Evolutionary conservation across 805 yeast species (phyloP).

Genomic region (Schwanniomyces polymorphus): DNA sequence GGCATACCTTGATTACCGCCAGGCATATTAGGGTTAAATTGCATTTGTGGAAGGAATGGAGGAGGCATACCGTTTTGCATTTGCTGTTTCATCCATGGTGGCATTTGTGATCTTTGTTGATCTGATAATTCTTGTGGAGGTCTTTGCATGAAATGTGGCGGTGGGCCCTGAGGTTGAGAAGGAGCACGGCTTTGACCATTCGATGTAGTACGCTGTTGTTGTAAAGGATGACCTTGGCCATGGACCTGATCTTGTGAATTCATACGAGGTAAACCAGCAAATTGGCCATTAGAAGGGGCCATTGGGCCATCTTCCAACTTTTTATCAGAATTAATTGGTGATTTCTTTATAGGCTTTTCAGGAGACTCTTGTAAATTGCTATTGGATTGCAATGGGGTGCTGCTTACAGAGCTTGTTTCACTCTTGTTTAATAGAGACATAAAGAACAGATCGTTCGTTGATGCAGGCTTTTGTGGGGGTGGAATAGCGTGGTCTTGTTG

Average conservation of each 20-base stretch:
- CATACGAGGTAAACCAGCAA: background rate
- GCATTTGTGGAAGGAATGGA: conserved; percentile 14
- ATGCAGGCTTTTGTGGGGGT: background rate
- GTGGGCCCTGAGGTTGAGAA: background rate
- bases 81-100: conserved; percentile 27
- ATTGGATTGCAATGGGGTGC: background rate
- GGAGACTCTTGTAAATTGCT: background rate
- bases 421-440: conserved; percentile 45
- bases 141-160: conserved; percentile 8
- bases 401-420: conserved; percentile 4
- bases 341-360: background rate
- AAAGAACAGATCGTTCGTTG: conserved; percentile 44
- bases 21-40: conserved; percentile 4
- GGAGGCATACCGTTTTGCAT: conserved; percentile 9
- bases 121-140: conserved; percentile 9
- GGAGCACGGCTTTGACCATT: conserved; percentile 3
- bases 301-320: background rate
- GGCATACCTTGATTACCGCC: conserved; percentile 9
- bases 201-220: conserved; percentile 29
- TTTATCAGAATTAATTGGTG: background rate
- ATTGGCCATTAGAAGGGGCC: background rate
- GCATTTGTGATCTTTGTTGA: conserved; percentile 15
- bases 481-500: conserved; percentile 3
- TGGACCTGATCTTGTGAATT: background rate
- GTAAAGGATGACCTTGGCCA: conserved; percentile 8